Base-by-base conservation (phyloP, 176 grass and related monocot genomes). In the Hsuehochloa calcarea region DNA sequence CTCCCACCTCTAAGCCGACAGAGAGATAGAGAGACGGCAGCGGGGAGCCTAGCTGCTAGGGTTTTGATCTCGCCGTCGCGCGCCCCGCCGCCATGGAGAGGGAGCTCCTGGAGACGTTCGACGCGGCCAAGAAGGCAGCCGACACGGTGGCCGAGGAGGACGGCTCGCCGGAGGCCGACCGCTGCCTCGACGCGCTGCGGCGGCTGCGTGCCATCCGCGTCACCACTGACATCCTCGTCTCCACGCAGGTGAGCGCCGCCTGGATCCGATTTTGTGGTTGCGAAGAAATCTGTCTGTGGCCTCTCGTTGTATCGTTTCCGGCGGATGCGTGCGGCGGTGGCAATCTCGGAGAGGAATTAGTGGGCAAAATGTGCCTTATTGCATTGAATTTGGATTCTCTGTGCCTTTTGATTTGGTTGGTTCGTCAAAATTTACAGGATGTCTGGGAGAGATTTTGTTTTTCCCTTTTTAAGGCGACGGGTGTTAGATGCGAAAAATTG, bases 41-140 rank as follows among this genome's bases (percentile, higher is more conserved):
- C 79, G 47, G 14, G 44, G 60, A 49, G 84, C 63, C 27, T 13
- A 23, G 70, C 70, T 3, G 59, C 92, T 94, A 94, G 87, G 87
- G 92, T 94, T 94, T 92, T 88, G 56, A 80, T 82, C 8, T 68
- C 35, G 35, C 29, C 65, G 17, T 13, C 45, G 35, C 37, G 50
- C 23, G 76, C 43, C n/a, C 76, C 77, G n/a, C 55, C 25, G 80
- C 80, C 16, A 94, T 93, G 93, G 91, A 99, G 84, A 89, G 88
- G 91, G 96, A 99, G 84, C 84, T 99, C 0, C 70, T 99, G 71
- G 91, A 96, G 89, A 92, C 86, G 8, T 99, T 99, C 60, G 91
- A 99, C 58, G 93, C 84, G 8, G 96, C 96, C 7, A 98, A 89
- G 87, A 99, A 96, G 93, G 90, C 93, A 25, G 96, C 93, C 54